Evolutionary conservation across 768 basidiomycete genomes (phyloP).

Genomic region (Hygrophorus pudorinus): DNA sequence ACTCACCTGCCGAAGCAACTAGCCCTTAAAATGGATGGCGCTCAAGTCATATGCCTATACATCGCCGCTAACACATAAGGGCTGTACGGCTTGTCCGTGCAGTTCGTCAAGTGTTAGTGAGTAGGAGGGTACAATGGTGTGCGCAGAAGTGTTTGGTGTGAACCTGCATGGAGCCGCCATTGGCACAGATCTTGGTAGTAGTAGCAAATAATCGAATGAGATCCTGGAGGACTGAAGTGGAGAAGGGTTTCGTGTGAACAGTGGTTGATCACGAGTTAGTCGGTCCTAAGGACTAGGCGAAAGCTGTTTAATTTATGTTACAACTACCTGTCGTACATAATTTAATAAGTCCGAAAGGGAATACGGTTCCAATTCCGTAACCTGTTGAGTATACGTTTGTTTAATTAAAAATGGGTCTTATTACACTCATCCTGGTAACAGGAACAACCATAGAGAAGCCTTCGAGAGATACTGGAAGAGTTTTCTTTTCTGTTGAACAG

Average conservation of each 20-base stretch:
- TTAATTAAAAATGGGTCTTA: too few species aligned
- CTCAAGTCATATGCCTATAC: slow-evolving; percentile 82
- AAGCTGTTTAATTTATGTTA: slow-evolving; percentile 44
- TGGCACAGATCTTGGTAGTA: slow-evolving; percentile 85
- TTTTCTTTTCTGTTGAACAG: too few species aligned
- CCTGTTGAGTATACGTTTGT: slow-evolving; percentile 55
- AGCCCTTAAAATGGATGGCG: slow-evolving; percentile 89
- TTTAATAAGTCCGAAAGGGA: slow-evolving; percentile 72
- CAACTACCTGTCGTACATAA: slow-evolving; percentile 53
- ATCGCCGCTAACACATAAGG: too few species aligned
- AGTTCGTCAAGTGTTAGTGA: slow-evolving; percentile 58
- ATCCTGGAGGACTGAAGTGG: slow-evolving; percentile 84
- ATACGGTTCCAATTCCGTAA: slow-evolving; percentile 73
- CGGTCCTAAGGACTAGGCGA: too few species aligned
- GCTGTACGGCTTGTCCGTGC: too few species aligned
- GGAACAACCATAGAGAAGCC: slow-evolving; percentile 26
- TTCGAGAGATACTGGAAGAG: too few species aligned
- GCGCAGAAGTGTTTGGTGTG: slow-evolving; percentile 57
- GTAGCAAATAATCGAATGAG: slow-evolving; percentile 85
- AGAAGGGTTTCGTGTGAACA: slow-evolving; percentile 10
- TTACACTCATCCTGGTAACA: slow-evolving; percentile 60
- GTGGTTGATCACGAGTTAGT: too few species aligned
- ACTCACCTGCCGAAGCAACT: slow-evolving; percentile 88
- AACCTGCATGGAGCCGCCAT: slow-evolving; percentile 67
- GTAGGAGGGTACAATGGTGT: slow-evolving; percentile 16